Conservation (phyloP, 495 filamentous ascomycete species). For the Astrocystis sublimbata region DNA sequence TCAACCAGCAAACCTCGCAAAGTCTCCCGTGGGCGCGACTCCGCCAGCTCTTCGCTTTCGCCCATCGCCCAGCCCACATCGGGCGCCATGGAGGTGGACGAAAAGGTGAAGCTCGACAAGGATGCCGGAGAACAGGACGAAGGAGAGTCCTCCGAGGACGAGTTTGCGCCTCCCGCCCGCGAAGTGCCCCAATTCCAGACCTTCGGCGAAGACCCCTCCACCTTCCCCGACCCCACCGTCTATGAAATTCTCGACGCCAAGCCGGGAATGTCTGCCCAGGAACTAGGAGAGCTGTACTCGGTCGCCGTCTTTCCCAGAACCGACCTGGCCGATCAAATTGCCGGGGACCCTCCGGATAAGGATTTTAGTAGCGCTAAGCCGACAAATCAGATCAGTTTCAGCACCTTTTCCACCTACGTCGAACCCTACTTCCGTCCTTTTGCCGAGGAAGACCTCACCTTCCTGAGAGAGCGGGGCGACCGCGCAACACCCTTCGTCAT, state of each 20-base stretch:
- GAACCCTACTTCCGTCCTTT: slow-evolving; percentile 90
- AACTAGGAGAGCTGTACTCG: slow-evolving; percentile 81
- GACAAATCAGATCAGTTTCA: slow-evolving; percentile 86
- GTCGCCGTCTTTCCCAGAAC: slow-evolving; percentile 78
- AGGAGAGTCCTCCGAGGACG: slow-evolving; percentile 63
- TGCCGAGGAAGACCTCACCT: slow-evolving; percentile 92
- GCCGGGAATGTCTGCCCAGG: slow-evolving; percentile 73
- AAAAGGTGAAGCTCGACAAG: slow-evolving; percentile 51
- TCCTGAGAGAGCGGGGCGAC: slow-evolving; percentile 87
- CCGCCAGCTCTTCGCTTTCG: slow-evolving; percentile 66
- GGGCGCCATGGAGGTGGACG: slow-evolving; percentile 51
- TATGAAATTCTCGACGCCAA: slow-evolving; percentile 84
- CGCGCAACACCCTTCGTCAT: slow-evolving; percentile 79
- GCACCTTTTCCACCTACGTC: slow-evolving; percentile 82
- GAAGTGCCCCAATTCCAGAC: slow-evolving; percentile 72
- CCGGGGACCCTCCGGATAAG: slow-evolving; percentile 84
- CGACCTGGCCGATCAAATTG: slow-evolving; percentile 80
- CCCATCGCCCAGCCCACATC: slow-evolving; percentile 53
- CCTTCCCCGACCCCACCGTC: slow-evolving; percentile 87
- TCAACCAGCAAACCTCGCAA: slow-evolving; percentile 47
- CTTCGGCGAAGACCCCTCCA: slow-evolving; percentile 89
- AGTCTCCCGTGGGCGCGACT: slow-evolving; percentile 52
- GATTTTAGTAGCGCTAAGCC: slow-evolving; percentile 96
- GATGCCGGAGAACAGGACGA: slow-evolving; percentile 50
- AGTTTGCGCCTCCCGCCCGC: slow-evolving; percentile 77